Evolutionary conservation across 129 eudicot genomes (phyloP).

Genomic region (Logfia minima): DNA sequence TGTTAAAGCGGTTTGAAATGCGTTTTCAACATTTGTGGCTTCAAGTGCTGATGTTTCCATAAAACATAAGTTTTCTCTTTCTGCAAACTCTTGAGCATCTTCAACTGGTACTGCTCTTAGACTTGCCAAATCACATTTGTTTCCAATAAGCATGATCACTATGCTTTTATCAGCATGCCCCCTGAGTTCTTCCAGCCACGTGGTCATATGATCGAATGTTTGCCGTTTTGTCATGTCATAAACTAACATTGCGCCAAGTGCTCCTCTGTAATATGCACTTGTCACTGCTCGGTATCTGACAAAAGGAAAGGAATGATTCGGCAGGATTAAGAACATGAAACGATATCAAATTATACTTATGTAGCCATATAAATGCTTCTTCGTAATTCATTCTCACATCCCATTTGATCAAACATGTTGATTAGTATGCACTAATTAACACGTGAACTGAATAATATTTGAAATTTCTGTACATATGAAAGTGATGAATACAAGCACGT

Average conservation of each 20-base stretch:
- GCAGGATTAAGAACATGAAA: too few relatives aligned
- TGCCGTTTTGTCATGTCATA: conserved; percentile 6
- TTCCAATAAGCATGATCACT: conserved; percentile 12
- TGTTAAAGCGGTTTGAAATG: background rate
- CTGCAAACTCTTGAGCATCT: conserved; percentile 47
- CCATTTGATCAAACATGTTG: too few relatives aligned
- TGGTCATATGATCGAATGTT: background rate
- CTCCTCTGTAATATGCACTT: conserved; percentile 13
- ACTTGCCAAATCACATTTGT: conserved; percentile 6
- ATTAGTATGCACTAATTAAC: too few relatives aligned
- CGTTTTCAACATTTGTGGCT: conserved; percentile 32
- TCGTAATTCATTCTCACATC: too few relatives aligned
- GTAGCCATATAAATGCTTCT: too few relatives aligned
- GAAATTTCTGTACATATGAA: too few relatives aligned
- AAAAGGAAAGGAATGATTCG: background rate
- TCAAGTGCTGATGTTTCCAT: conserved; percentile 45
- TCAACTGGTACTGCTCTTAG: conserved; percentile 21
- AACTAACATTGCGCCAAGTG: conserved; percentile 13
- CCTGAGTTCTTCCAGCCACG: conserved; percentile 11
- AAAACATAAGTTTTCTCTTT: conserved; percentile 35
- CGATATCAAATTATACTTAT: too few relatives aligned
- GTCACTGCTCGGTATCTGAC: conserved; percentile 13
- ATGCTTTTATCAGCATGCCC: conserved; percentile 7
- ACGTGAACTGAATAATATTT: too few relatives aligned
- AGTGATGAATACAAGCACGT: too few relatives aligned